phyloP scores from a whole-genome alignment of 176 grass and related monocot genomes.

The Oryza brachyantha region DNA sequence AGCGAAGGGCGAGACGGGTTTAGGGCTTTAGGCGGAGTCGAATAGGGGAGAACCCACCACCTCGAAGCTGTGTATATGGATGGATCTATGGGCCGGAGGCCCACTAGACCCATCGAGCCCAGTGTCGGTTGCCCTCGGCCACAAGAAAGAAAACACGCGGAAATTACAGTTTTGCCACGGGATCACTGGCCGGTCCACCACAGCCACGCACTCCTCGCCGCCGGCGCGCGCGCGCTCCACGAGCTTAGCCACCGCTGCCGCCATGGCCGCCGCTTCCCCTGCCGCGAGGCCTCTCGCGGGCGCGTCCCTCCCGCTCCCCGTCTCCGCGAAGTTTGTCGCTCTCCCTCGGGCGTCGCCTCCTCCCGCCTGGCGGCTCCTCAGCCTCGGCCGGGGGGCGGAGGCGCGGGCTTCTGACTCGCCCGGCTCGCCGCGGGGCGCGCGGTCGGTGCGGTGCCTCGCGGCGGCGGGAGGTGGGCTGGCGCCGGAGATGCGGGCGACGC shows the following conservation, averaged over 20 bases:
- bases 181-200: neutral
- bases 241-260: conserved; percentile 14
- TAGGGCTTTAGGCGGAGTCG: conserved; percentile 46
- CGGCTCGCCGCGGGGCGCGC: neutral
- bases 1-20: conserved; percentile 31
- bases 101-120: neutral
- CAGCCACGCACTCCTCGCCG: conserved; percentile 30
- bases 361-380: conserved; percentile 7
- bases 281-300: neutral
- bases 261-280: conserved; percentile 44
- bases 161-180: conserved; percentile 14
- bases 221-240: conserved; percentile 24
- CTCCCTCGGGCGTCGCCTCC: neutral
- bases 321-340: neutral
- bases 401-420: neutral
- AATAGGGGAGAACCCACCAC: neutral
- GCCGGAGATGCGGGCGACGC: conserved; percentile 63
- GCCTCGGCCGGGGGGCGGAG: neutral
- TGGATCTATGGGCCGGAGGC: neutral
- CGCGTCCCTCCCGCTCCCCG: neutral
- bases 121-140: neutral
- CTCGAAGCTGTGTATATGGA: too few species aligned
- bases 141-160: conserved; percentile 1
- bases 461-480: conserved; percentile 10
- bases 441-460: conserved; percentile 57